Conservation (phyloP, 2,329 filamentous ascomycete species). For the Rutstroemia sp. region DNA sequence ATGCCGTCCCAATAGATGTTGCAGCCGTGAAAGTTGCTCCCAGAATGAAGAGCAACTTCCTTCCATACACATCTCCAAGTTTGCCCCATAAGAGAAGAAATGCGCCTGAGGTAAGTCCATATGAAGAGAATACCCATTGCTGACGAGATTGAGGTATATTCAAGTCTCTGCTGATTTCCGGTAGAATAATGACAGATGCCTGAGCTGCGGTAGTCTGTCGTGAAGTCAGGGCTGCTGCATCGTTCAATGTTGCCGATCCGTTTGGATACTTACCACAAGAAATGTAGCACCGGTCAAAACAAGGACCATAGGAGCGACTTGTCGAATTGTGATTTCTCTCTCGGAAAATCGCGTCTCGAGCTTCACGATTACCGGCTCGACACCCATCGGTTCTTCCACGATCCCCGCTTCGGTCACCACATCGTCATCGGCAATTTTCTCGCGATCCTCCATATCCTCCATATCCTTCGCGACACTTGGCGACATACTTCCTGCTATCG, state of each 20-base stretch:
- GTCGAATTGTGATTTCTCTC: constrained; percentile 19
- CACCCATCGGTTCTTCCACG: not conserved
- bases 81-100: constrained; percentile 43
- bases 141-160: constrained; percentile 25
- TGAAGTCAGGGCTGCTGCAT: not conserved
- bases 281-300: constrained; percentile 23
- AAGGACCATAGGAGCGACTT: constrained; percentile 22
- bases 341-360: constrained; percentile 7
- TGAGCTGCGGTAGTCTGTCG: constrained; percentile 24
- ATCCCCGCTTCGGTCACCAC: not conserved
- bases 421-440: not conserved
- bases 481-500: not conserved
- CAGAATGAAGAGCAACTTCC: constrained; percentile 37
- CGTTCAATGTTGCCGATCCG: too few species aligned
- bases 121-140: constrained; percentile 31
- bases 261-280: constrained; percentile 16
- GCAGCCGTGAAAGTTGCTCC: constrained; percentile 53
- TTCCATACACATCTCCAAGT: constrained; percentile 43
- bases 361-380: constrained; percentile 1
- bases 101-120: constrained; percentile 38
- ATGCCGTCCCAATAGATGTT: constrained; percentile 52
- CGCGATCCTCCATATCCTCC: not conserved
- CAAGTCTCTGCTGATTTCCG: constrained; percentile 19
- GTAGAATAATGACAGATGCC: constrained; percentile 49
- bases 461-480: not conserved